Evolutionary conservation across 306 rosid genomes (phyloP), one percentile per base, ranked within the genome.

Genomic region (Dalbergia cultrata): DNA sequence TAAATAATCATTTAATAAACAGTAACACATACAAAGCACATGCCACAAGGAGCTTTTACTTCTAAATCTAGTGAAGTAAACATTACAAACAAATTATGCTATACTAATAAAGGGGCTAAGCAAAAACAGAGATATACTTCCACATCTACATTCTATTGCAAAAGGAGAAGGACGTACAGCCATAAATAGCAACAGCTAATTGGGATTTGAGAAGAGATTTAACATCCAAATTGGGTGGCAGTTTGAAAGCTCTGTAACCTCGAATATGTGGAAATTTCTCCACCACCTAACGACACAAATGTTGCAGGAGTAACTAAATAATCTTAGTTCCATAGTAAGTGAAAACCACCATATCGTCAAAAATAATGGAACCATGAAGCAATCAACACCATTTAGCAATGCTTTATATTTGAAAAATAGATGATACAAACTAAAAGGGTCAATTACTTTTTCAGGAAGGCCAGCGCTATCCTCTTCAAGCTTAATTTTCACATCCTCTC

Each of bases 231-330:
- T 59, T 43, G 22, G 90, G 75, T 53, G 92, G 95, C 80, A 92
- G 77, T 57, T 63, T 89, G 82, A 88, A 90, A 79, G 92, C 87
- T 84, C 72, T 85, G 75, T 87, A 93, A 70, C 86, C 93, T 70
- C 72, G 87, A 67, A 95, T 90, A 77, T 90, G 99, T 11, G 96
- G 98, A 81, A 93, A 91, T 76, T 93, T 95, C 78, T 88, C 87
- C 47, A 84, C 84, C 87, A 95, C 99, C 99, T 93, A 75, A 31
- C 69, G 86, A 65, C 37, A 37, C 77, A 59, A 45, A 43, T 54
- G 34, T 57, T 41, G 63, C 10, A 49, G 5, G 19, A 57, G 64
- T 58, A 43, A 79, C 60, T 66, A 69, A 82, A 70, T 67, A 53
- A 39, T 72, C 74, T 34, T 34, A n/a, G 56, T 50, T 39, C 81